Evolutionary conservation across 1,139 yeast species (phyloP), one percentile per base, ranked within the genome.

Genomic region (Candida sanyaensis): DNA sequence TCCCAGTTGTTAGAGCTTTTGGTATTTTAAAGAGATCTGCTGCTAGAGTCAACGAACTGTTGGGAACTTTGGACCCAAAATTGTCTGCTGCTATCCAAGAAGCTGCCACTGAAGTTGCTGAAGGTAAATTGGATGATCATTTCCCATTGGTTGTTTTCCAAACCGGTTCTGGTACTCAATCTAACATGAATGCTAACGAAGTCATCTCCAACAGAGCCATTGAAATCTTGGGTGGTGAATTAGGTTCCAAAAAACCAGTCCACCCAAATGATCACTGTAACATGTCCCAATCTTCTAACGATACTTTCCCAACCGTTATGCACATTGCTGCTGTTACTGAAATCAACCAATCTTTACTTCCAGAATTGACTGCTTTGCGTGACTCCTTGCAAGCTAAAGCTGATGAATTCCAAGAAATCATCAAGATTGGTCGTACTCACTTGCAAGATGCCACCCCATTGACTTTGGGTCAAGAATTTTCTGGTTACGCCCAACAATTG

Each of bases 231-330:
- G 98, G 97, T 53, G 99, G 99, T 54, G 79, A 78, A 64, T 73
- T 86, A 66, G 99, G 99, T 50, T 84, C 96, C 54, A 93, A 93
- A 77, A 79, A 72, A 53, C 97, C 97, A 23, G 97, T 93, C 47
- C 99, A 93, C 72, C 99, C 99, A 57, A 93, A 93, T 73, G 98
- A 93, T 73, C 98, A 93, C 73, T 96, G 93, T 64, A 93, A 93
- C 80, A 93, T 91, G 92, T 90, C 97, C 12, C 99, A 93, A 74
- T 90, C 97, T 17, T 90, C 97, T 43, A 93, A 93, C 69, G 99
- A 93, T 73, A 93, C 99, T 49, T 89, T 92, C 88, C 99, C 99
- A 58, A 92, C 99, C 32, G 99, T 93, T 50, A 93, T 93, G 99
- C 99, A 93, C 76, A 93, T 93, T 73, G 98, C 99, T 46, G 97